Base-by-base conservation (phyloP, 768 basidiomycete genomes). In the Leccinum truebloodii region DNA sequence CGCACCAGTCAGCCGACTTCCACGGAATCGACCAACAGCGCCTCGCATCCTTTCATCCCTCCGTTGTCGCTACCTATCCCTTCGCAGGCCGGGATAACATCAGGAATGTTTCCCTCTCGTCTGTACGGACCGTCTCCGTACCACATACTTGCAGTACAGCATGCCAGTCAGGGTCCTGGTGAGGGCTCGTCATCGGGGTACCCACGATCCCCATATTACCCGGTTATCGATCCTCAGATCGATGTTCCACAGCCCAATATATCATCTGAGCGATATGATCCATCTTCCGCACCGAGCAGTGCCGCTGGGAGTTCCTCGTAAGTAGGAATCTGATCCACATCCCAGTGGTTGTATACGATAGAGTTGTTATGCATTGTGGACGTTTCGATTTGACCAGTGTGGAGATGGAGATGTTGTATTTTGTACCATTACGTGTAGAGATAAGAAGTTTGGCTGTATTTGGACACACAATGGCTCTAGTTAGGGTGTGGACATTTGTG, bases 151-250 rank as follows among this genome's bases (percentile, higher is more conserved):
- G 63, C 61, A 16, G 34, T 66, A 24, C 72, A 67, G 54, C 71
- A 63, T 46, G 12, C 62, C 35, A 51, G 66, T 26, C 69, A 69
- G 28, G 57, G 55, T 30, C 54, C 63, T 3, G 57, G 64, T 7
- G 68, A 64, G 69, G 76, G 65, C 39, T 69, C 61, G 6, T 67
- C 71, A 63, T 26, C 66, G 58, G 59, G 69, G 57, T 64, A 71
- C 50, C 57, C 71, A 1, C 71, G 71, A 32, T 52, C 63, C 3
- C 44, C 67, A 59, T 80, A 80, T 59, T 79, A 77, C 61, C 76
- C 79, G 1, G 72, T 74, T 14, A 78, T 80, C 52, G 79, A 80
- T 63, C 77, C 79, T 18, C 73, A 71, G 59, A 73, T 76, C 32
- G 70, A 71, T 24, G 44, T 68, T 53, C 65, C 71, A 37, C 72